Evolutionary conservation across 2,329 filamentous ascomycete genomes (phyloP), one percentile per base, ranked within the genome.

Genomic region (Hypoxylon sp.): DNA sequence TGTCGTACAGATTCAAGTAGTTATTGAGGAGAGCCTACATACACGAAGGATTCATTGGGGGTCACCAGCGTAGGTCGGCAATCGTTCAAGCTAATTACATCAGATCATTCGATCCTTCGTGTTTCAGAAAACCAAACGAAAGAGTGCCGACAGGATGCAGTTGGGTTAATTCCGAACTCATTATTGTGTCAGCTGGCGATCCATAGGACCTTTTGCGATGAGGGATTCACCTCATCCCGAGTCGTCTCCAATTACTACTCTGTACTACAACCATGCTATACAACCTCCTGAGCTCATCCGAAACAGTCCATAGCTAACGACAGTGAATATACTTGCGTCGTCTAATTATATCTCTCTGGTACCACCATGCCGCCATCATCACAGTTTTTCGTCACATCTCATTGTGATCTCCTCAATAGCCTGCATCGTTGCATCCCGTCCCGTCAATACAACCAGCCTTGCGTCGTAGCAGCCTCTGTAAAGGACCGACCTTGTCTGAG

Each of bases 61-160:
- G 13, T 32, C 46, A 19, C 29, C 21, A 58, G 29, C 11, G 29
- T 39, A n/a, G 3, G 27, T 37, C 52, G 15, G 53, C 48, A 54
- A 39, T 57, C 19, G 15, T 42, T 46, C 13, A 21, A 50, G 24
- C 17, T 37, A 66, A 42, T 37, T 11, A 42, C n/a, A 69, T 63
- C 67, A 63, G 17, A 64, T 61, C 59, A 67, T 57, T 13, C 19
- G 48, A 54, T 51, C 67, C 63, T 67, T 47, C 63, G 27, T 7
- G 67, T 67, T 69, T 67, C 67, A 67, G n/a, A 60, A 55, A 62
- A 47, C 17, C 17, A 39, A 35, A 37, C 27, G 55, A 27, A 54
- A 63, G 21, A 53, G 4, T 24, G 8, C 44, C 58, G 31, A 44
- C 24, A 57, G 42, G 32, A 52, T 55, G 37, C 27, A 56, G 24